Conservation (phyloP, 2,329 filamentous ascomycete species). For the Dendrostoma leiphaemia region DNA sequence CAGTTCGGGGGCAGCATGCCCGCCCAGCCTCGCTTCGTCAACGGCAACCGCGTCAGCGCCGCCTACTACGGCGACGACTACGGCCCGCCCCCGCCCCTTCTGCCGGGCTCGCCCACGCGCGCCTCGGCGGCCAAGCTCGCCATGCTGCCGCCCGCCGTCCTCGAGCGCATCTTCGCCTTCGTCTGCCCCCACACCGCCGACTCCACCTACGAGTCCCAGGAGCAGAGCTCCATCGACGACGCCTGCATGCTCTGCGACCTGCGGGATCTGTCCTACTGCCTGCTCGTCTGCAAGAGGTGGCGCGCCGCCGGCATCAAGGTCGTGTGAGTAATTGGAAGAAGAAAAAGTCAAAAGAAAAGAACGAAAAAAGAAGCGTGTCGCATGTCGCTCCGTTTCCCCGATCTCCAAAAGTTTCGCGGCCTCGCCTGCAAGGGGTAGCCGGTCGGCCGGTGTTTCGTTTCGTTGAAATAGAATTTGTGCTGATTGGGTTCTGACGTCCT, state of each 20-base stretch:
- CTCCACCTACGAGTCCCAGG: constrained; percentile 75
- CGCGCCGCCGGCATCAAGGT: constrained; percentile 46
- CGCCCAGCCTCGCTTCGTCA: constrained; percentile 11
- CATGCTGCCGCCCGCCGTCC: constrained; percentile 63
- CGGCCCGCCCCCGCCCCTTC: constrained; percentile 17
- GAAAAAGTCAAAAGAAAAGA: no score
- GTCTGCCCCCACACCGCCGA: constrained; percentile 83
- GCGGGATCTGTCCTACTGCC: constrained; percentile 80
- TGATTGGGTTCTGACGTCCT: neutral
- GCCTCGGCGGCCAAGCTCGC: constrained; percentile 44
- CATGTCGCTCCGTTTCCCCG: no score
- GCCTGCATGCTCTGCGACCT: constrained; percentile 93
- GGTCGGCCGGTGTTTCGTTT: neutral
- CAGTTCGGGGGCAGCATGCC: constrained; percentile 23
- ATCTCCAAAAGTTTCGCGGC: no score
- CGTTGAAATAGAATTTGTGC: neutral
- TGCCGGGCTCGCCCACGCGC: constrained; percentile 36
- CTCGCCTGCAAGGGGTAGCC: no score
- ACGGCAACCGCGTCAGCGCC: neutral
- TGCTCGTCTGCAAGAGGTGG: constrained; percentile 74
- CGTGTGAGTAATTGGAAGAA: constrained; percentile 67
- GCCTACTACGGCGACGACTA: constrained; percentile 9
- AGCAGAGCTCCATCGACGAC: constrained; percentile 74
- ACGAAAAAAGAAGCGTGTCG: no score
- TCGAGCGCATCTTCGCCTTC: constrained; percentile 74